Percentiles rank a stretch among this genome's conserved stretches.
phyloP scores from a whole-genome alignment of 2,329 filamentous ascomycete genomes.

The Epichloe elymi region DNA sequence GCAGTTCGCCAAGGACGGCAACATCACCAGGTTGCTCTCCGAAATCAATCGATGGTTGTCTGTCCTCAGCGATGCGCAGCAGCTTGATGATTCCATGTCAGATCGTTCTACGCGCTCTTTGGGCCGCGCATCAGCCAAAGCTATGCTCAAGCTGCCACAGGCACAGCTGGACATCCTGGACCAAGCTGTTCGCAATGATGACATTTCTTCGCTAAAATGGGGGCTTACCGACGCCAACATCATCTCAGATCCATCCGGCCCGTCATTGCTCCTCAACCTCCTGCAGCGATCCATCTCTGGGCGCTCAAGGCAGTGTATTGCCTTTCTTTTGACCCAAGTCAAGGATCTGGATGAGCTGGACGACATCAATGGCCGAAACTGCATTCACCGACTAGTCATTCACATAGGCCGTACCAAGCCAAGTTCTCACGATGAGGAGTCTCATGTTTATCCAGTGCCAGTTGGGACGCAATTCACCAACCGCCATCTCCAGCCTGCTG shows the following conservation, averaged over 20 bases:
- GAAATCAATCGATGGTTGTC: slow-evolving; percentile 89
- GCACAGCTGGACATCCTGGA: slow-evolving; percentile 59
- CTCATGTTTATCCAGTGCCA: slow-evolving; percentile 37
- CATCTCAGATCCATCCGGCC: slow-evolving; percentile 26
- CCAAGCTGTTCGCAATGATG: slow-evolving; percentile 55
- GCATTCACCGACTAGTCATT: slow-evolving; percentile 83
- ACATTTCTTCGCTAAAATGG: slow-evolving; percentile 41
- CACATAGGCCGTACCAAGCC: slow-evolving; percentile 70
- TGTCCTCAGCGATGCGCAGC: slow-evolving; percentile 62
- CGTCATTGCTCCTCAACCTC: slow-evolving; percentile 63
- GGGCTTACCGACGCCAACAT: slow-evolving; percentile 46
- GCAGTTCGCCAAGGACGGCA: slow-evolving; percentile 66
- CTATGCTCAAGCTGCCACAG: slow-evolving; percentile 58
- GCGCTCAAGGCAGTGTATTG: slow-evolving; percentile 55
- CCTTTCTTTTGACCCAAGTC: slow-evolving; percentile 55
- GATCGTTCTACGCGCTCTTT: slow-evolving; percentile 64
- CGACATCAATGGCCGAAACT: slow-evolving; percentile 89
- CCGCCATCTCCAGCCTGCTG: slow-evolving; percentile 69
- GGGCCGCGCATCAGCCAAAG: slow-evolving; percentile 62
- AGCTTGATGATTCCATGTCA: slow-evolving; percentile 61
- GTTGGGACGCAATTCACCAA: slow-evolving; percentile 43
- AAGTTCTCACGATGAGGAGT: slow-evolving; percentile 35
- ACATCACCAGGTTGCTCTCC: slow-evolving; percentile 32
- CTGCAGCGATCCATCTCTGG: slow-evolving; percentile 65
- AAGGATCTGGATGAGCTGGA: slow-evolving; percentile 70